Percentiles rank a stretch among this genome's conserved stretches.
Conservation (phyloP, 164 flowering plant genomes). For the Dillenia turbinata region DNA sequence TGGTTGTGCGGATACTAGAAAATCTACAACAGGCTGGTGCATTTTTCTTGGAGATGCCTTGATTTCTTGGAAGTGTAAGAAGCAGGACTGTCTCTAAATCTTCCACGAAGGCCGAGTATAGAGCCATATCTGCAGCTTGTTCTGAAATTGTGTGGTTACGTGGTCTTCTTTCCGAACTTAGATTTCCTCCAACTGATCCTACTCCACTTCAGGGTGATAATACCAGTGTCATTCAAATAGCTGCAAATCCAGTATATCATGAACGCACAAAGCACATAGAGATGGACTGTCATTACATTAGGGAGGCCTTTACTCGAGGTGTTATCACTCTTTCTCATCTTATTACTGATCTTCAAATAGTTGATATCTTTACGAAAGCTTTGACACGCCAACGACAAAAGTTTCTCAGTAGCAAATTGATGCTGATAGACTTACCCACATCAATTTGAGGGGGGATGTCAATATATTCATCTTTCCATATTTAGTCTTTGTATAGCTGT, state of each 20-base stretch:
- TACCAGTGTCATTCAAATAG: too few relatives aligned
- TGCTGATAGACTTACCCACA: background rate
- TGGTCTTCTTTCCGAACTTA: background rate
- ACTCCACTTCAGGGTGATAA: background rate
- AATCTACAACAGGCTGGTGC: background rate
- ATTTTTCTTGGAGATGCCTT: background rate
- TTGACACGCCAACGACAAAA: background rate
- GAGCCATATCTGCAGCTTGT: background rate
- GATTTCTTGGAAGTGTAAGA: background rate
- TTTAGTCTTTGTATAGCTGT: too few relatives aligned
- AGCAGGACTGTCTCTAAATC: background rate
- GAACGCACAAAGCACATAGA: background rate
- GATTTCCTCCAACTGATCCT: background rate
- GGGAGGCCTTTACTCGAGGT: background rate
- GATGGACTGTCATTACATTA: background rate
- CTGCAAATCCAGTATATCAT: too few relatives aligned
- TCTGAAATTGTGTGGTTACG: background rate
- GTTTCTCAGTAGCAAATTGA: background rate
- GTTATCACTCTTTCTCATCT: background rate
- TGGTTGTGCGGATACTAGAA: background rate
- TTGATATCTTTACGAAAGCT: background rate
- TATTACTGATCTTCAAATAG: background rate
- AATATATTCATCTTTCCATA: too few relatives aligned
- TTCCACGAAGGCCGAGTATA: background rate
- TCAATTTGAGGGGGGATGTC: background rate